Evolutionary conservation across 2,329 filamentous ascomycete genomes (phyloP), one percentile per base, ranked within the genome.

Genomic region (Talaromyces sp.): DNA sequence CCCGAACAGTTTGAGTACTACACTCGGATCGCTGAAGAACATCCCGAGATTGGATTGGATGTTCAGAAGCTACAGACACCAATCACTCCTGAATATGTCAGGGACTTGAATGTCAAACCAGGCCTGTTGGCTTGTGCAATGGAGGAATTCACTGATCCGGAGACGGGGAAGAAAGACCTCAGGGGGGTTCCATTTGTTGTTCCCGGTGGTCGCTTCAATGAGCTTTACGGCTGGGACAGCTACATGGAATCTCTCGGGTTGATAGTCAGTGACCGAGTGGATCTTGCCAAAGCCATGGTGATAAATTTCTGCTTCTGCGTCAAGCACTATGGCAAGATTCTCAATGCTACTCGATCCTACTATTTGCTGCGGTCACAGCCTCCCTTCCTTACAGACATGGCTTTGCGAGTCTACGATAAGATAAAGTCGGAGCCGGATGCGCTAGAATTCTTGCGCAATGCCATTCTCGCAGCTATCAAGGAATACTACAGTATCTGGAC

Each of bases 241-340:
- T 99, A 97, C 80, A 97, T 99, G 92, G 91, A 93, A 74, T 94
- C 93, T 5, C 81, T 97, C 3, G 94, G 94, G 19, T 82, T 99
- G 61, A 80, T 97, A 61, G 85, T 91, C 67, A 91, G 93, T 70
- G 90, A 94, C 71, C 87, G 90, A 61, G 86, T 91, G 24, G 87
- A 97, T 69, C 79, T 97, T 59, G 92, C 92, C 66, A 96, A 97
- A 79, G 85, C 88, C 55, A 97, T 99, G 91, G 92, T 97, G 56
- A 82, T 85, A 68, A 96, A 99, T 79, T 97, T 97, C 75, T 95
- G 91, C 75, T 99, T 99, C 80, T 96, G 91, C 77, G 97, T 99
- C 75, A 88, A 92, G 73, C 93, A 99, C 76, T 99, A 99, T 72
- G 93, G 92, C 69, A 99, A 97, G 80, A 96, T 99, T 62, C 85